Conservation (phyloP, 2,329 filamentous ascomycete species). For the Blumeria graminis region DNA sequence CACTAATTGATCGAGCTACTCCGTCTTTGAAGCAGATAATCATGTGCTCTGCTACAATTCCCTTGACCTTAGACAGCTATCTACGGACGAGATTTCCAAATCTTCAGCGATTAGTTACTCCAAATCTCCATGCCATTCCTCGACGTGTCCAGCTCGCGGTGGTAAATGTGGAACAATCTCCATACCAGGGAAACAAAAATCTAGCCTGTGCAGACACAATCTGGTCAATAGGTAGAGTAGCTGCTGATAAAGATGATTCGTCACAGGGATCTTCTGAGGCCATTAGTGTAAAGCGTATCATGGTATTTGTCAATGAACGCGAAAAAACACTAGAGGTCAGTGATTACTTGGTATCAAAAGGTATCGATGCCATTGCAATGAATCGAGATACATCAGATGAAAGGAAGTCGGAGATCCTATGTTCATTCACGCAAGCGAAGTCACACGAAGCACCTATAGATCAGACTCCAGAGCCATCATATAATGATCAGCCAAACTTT, state of each 20-base stretch:
- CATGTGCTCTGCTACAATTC: constrained; percentile 90
- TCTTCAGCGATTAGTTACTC: constrained; percentile 70
- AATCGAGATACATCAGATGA: constrained; percentile 63
- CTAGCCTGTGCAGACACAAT: constrained; percentile 88
- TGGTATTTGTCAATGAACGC: constrained; percentile 93
- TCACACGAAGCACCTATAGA: constrained; percentile 16
- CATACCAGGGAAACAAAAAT: constrained; percentile 78
- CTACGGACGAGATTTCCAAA: constrained; percentile 63
- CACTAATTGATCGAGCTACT: constrained; percentile 56
- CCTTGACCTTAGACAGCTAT: constrained; percentile 64
- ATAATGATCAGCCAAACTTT: constrained; percentile 16
- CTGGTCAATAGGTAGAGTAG: constrained; percentile 72
- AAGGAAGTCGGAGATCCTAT: constrained; percentile 53
- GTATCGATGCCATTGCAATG: constrained; percentile 67
- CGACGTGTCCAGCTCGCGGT: constrained; percentile 84
- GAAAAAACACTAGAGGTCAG: constrained; percentile 68
- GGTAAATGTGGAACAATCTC: constrained; percentile 75
- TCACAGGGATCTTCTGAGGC: constrained; percentile 21
- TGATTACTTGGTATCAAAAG: constrained; percentile 56
- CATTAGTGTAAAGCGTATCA: constrained; percentile 54
- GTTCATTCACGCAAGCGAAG: constrained; percentile 38
- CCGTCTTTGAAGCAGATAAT: constrained; percentile 71
- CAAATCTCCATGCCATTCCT: constrained; percentile 88
- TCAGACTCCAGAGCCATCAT: constrained; percentile 18
- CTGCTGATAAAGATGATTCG: constrained; percentile 30